Evolutionary conservation across 352 stramenopile genomes (phyloP).

Genomic region (Pythium grandisporangium): DNA sequence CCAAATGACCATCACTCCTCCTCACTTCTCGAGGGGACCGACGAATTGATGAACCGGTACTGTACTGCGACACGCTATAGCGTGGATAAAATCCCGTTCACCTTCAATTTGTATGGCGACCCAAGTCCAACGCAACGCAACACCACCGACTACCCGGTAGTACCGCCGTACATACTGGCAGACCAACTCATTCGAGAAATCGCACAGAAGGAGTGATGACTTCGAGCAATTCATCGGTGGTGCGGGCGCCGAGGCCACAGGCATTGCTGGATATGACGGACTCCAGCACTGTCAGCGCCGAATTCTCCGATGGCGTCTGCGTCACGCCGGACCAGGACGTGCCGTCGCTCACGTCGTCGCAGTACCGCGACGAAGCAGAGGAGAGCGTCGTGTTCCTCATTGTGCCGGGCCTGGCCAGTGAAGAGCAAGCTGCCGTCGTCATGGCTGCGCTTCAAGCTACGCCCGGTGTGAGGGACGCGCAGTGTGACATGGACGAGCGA

Average conservation of each 20-base stretch:
- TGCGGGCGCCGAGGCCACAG: not conserved
- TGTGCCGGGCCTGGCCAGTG: constrained; percentile 30
- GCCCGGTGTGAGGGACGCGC: constrained; percentile 30
- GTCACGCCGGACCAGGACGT: constrained; percentile 59
- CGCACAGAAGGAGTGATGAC: too few species aligned
- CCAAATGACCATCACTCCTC: too few species aligned
- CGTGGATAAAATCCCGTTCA: too few species aligned
- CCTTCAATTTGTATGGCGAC: too few species aligned
- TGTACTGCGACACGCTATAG: too few species aligned
- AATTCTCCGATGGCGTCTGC: constrained; percentile 34
- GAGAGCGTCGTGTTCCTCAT: constrained; percentile 69
- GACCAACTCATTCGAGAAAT: too few species aligned
- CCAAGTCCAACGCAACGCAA: too few species aligned
- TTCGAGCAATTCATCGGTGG: too few species aligned
- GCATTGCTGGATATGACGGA: constrained; percentile 8
- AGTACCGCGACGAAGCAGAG: constrained; percentile 31
- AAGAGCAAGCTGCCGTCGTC: constrained; percentile 19
- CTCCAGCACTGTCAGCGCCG: constrained; percentile 1
- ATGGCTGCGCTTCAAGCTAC: constrained; percentile 19
- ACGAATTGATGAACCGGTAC: too few species aligned
- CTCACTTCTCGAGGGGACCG: too few species aligned
- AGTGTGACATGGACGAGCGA: constrained; percentile 56
- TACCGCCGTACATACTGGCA: too few species aligned
- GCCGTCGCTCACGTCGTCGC: constrained; percentile 59
- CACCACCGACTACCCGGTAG: too few species aligned